Conservation (phyloP, 495 filamentous ascomycete species). For the Podospora fimiseda region DNA sequence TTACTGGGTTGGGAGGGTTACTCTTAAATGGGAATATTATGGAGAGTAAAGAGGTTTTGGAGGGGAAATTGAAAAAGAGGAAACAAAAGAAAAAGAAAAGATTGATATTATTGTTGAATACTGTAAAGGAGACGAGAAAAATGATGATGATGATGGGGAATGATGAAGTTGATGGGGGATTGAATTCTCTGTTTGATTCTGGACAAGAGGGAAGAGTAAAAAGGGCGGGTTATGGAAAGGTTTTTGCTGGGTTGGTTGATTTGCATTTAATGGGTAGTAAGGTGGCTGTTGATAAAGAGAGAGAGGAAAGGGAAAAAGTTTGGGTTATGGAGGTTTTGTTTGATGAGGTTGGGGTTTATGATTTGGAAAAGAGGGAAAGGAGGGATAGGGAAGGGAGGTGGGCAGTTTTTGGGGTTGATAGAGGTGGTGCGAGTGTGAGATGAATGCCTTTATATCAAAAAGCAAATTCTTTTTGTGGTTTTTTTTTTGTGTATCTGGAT, state of each 20-base stretch:
- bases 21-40: too few species aligned
- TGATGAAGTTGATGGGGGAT: too few species aligned
- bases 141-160: not conserved
- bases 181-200: too few species aligned
- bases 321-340: slow-evolving; percentile 43
- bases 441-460: slow-evolving; percentile 20
- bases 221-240: slow-evolving; percentile 38
- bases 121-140: not conserved
- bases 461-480: not conserved
- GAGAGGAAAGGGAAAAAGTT: slow-evolving; percentile 1
- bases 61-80: too few species aligned
- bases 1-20: too few species aligned
- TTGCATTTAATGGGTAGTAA: slow-evolving; percentile 38
- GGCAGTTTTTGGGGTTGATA: slow-evolving; percentile 33
- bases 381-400: slow-evolving; percentile 38
- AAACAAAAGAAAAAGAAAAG: too few species aligned
- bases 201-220: not conserved
- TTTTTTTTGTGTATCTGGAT: not conserved
- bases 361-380: slow-evolving; percentile 8
- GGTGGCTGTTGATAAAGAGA: slow-evolving; percentile 10
- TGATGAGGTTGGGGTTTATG: slow-evolving; percentile 35
- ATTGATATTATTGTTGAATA: too few species aligned
- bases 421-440: slow-evolving; percentile 14
- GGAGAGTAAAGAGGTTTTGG: too few species aligned
- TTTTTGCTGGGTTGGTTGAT: slow-evolving; percentile 39